Base-by-base conservation (phyloP, 345 rosid species). In the Conringia planisiliqua region DNA sequence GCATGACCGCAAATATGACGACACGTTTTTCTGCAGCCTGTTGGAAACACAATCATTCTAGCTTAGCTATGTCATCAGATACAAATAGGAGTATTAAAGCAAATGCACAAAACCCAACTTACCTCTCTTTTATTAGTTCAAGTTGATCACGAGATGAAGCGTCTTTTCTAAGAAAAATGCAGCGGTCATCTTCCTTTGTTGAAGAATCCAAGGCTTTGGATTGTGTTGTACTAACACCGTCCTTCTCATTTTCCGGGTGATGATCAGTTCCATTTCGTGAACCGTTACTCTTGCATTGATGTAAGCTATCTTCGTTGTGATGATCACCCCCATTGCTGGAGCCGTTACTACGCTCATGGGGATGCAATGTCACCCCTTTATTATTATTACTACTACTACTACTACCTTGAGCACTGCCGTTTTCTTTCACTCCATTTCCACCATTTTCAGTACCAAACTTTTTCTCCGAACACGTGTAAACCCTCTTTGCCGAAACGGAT, bases 51-150 rank as follows among this genome's bases (percentile, higher is more conserved):
- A 47, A 73, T 38, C 66, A 74, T 44, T 46, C 55, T 6, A 64
- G 47, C 32, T 62, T 68, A 72, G 52, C 50, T 63, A 50, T 64
- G 47, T 29, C 16, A 46, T 58, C 24, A 56, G n/a, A 64, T 33
- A 46, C 32, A 63, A 5, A 69, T 5, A 2, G 0, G 43, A 64
- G 26, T 30, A 60, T 32, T 12, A 54, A 44, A 40, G 24, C 20
- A 48, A n/a, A 51, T 5, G 61, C 54, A 60, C 66, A 77, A 59
- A 77, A 75, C 47, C 47, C 2, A 4, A 75, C 35, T 90, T 92
- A 96, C 99, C 69, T 79, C 81, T 88, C 85, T 82, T 92, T 88
- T 65, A 90, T 74, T 54, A 84, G 86, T 85, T 86, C 81, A 67
- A 90, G 82, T 81, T 88, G 80, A 16, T 76, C 83, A 50, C 18